Base-by-base conservation (phyloP, 768 basidiomycete species). In the Amanita molliuscula region DNA sequence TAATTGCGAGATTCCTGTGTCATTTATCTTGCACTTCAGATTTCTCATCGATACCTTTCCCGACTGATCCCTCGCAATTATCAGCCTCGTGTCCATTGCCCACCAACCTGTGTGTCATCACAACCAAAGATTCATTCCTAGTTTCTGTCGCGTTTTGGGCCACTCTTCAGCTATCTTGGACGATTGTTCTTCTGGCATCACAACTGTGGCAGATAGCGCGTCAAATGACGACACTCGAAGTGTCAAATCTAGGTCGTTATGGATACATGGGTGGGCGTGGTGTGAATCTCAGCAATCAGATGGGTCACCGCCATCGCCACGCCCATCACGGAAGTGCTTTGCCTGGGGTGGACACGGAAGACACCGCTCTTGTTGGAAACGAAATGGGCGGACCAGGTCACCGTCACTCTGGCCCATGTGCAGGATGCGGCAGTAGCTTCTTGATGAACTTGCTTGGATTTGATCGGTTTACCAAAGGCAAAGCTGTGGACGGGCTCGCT, bases 251-350 rank as follows among this genome's bases (percentile, higher is more conserved):
- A 2, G 92, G 95, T 3, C 79, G 95, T 41, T 97, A 84, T 60
- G 95, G 96, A 10, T 97, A 84, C 70, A 95, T 99, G 91, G 95
- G 96, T 33, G 94, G 94, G 0, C 81, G 89, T 35, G 88, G 80
- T 16, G 77, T 81, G 2, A 79, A 75, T 33, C 71, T 87, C 16
- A 70, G 71, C 6, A 72, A 79, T 6, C 88, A 91, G 62, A 86
- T 87, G 83, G 84, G 88, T 2, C 85, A 87, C 60, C 74, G 76
- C 58, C 70, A 61, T 44, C 56, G 58, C 1, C 53, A 58, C 31
- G 52, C 58, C 47, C 61, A 58, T 23, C 58, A 61, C 29, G 55
- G 55, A 50, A n/a, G 26, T 26, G 52, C 64, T 21, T 66, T 72
- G 8, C 67, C 66, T 3, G 73, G 74, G 28, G 71, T 75, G 13